Evolutionary conservation across 2,329 filamentous ascomycete genomes (phyloP).

Genomic region (Fusarium tuaranense): DNA sequence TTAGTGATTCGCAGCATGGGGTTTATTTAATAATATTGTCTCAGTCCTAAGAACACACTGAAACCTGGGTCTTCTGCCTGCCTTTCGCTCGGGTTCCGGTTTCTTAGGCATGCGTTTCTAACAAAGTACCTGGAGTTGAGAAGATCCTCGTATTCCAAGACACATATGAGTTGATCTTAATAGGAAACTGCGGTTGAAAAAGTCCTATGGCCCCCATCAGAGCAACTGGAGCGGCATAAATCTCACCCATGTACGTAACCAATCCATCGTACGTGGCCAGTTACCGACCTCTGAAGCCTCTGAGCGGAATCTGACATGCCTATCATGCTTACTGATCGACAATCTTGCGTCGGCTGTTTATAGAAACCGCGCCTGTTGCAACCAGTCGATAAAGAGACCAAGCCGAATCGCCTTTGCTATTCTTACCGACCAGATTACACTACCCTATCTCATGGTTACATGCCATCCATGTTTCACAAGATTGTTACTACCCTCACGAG

Average conservation of each 20-base stretch:
- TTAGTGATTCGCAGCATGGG: background rate
- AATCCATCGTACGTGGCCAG: background rate
- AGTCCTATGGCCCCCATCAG: background rate
- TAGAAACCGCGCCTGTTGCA: background rate
- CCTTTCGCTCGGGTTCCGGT: background rate
- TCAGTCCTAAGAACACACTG: background rate
- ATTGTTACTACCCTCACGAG: background rate
- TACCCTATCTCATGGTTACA: background rate
- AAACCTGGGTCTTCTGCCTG: background rate
- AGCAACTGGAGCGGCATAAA: background rate
- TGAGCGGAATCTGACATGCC: background rate
- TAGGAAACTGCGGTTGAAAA: background rate
- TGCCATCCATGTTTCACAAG: background rate
- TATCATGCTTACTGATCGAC: background rate
- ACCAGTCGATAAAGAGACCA: background rate
- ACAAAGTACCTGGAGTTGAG: background rate
- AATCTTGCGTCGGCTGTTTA: background rate
- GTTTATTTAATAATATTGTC: background rate
- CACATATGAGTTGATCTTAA: background rate
- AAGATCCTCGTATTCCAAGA: background rate
- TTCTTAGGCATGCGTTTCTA: background rate
- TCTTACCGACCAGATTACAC: background rate
- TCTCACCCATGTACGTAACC: background rate
- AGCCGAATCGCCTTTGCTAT: background rate
- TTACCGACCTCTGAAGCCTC: background rate